Conservation (phyloP, 192 early-diverging fungal species). For the Dimargaris xerosporica region DNA sequence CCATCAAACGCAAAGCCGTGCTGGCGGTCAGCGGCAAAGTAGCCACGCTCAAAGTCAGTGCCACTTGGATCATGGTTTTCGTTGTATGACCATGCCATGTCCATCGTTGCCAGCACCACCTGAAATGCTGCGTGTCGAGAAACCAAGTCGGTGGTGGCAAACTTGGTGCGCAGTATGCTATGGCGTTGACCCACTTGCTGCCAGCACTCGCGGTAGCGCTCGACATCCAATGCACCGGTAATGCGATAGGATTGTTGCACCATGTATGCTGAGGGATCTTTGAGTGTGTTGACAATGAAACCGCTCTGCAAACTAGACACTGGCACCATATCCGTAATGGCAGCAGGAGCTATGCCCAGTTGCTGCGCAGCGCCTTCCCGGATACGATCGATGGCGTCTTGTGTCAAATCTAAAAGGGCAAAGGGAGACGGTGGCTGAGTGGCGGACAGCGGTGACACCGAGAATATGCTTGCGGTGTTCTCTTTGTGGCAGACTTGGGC, state of each 20-base stretch:
- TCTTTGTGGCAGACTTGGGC: too few relatives aligned
- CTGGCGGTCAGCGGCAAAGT: too few relatives aligned
- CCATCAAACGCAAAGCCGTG: too few relatives aligned
- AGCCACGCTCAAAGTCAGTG: neutral
- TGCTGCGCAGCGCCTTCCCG: too few relatives aligned
- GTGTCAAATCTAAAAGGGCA: too few relatives aligned
- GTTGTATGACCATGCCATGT: neutral
- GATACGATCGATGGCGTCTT: too few relatives aligned
- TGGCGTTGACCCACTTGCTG: neutral
- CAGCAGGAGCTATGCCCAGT: too few relatives aligned
- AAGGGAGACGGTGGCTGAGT: too few relatives aligned
- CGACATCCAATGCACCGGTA: neutral
- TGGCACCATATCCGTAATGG: neutral
- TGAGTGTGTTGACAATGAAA: neutral
- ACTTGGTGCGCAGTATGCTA: neutral
- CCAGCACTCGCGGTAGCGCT: neutral
- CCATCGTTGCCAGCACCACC: neutral
- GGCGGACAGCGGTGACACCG: too few relatives aligned
- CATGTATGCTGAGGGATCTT: too few relatives aligned
- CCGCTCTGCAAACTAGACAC: neutral
- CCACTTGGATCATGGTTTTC: neutral
- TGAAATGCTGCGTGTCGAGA: neutral
- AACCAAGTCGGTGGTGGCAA: neutral
- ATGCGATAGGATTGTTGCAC: neutral
- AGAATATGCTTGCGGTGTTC: too few relatives aligned